phyloP scores from a whole-genome alignment of 148 eudicot genomes.

The Rhododendron griersonianum region DNA sequence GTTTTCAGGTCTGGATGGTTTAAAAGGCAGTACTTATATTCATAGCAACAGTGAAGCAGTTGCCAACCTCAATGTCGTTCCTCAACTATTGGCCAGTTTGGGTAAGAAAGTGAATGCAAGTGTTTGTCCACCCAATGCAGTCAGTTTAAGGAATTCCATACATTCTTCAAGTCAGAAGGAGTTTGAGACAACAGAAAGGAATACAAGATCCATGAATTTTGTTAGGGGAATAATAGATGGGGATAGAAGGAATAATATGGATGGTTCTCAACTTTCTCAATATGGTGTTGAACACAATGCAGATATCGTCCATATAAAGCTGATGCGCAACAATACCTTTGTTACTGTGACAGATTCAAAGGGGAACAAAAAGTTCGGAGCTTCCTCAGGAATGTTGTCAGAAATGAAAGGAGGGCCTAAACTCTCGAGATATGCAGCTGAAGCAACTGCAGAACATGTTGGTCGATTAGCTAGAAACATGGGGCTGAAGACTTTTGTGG shows the following conservation, averaged over 20 bases:
- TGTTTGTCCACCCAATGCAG: constrained; percentile 11
- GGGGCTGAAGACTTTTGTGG: constrained; percentile 72
- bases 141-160: constrained; percentile 34
- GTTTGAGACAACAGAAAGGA: constrained; percentile 19
- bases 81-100: constrained; percentile 17
- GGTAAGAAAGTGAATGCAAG: constrained; percentile 11
- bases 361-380: constrained; percentile 70
- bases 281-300: constrained; percentile 42
- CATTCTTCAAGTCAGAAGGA: constrained; percentile 52
- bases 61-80: not conserved
- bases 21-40: not conserved
- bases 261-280: constrained; percentile 13
- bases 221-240: constrained; percentile 17
- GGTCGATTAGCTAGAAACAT: constrained; percentile 63
- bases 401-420: constrained; percentile 68
- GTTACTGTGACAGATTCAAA: constrained; percentile 59
- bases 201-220: constrained; percentile 27
- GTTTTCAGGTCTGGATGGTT: constrained; percentile 21
- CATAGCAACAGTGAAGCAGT: constrained; percentile 5
- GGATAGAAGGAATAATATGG: constrained; percentile 15
- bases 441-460: constrained; percentile 78
- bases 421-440: constrained; percentile 61
- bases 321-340: constrained; percentile 75
- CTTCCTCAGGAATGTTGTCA: constrained; percentile 60
- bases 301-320: constrained; percentile 84